These are phyloP conservation scores for Xerocomus potaroensis DNA, from an alignment of 768 basidiomycete species.

Conservation along the genomic window DNA sequence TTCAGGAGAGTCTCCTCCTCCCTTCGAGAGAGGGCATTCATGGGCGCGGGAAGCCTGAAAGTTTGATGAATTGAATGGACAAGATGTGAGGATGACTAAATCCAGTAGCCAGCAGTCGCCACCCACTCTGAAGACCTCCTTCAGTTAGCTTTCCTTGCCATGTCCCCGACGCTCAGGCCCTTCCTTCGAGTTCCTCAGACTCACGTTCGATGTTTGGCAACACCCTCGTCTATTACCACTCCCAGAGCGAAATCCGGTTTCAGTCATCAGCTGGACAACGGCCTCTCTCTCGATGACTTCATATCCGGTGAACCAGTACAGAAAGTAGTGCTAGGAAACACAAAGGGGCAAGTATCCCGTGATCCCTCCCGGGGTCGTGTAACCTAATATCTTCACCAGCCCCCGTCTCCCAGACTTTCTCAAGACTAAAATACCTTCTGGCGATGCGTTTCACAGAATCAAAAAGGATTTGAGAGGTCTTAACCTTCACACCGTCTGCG, in stretches of 20 bases:
- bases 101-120: neutral
- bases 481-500: slow-evolving; percentile 92
- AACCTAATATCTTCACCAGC: slow-evolving; percentile 35
- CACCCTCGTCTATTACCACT: slow-evolving; percentile 33
- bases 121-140: too few species aligned
- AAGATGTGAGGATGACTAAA: slow-evolving; percentile 3
- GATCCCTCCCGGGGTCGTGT: neutral
- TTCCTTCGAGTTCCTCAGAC: slow-evolving; percentile 11
- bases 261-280: slow-evolving; percentile 49
- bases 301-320: slow-evolving; percentile 54
- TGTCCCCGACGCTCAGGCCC: slow-evolving; percentile 12
- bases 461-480: slow-evolving; percentile 94
- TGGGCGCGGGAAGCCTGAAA: slow-evolving; percentile 25
- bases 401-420: slow-evolving; percentile 84
- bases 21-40: slow-evolving; percentile 82
- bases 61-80: too few species aligned
- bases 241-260: slow-evolving; percentile 41
- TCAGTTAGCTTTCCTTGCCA: too few species aligned
- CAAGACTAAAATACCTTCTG: slow-evolving; percentile 90
- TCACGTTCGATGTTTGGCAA: slow-evolving; percentile 44
- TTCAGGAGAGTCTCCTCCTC: slow-evolving; percentile 87
- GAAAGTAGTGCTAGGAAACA: slow-evolving; percentile 68
- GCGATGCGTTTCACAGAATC: slow-evolving; percentile 83
- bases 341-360: slow-evolving; percentile 49
- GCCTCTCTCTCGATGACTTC: slow-evolving; percentile 81